Base-by-base conservation (phyloP, 108 stramenopile species). In the Skeletonema grethae region DNA sequence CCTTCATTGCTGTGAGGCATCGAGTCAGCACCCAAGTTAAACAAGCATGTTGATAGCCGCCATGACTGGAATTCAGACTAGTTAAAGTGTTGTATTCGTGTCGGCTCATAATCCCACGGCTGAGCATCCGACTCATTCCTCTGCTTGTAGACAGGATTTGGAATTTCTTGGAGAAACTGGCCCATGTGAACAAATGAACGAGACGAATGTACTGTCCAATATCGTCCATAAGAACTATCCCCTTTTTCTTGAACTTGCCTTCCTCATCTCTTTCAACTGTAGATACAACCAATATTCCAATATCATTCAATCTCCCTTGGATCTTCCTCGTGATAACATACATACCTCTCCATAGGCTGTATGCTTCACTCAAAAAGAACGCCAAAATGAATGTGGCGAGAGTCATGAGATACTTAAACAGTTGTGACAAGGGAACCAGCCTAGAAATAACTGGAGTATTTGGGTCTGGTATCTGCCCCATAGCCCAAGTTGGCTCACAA, bases 301-400 rank as follows among this genome's bases (percentile, higher is more conserved):
- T 65, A 48, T 85, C 84, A 35, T 79, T 73, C 63, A 82, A 67
- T 11, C 72, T 57, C 9, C 76, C 81, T 55, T 85, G 84, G 5
- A 85, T 72, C 16, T 29, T 22, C n/a, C 84, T 38, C 22, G 67
- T 63, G 2, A 53, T 43, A 8, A 18, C 35, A 63, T 86, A 79
- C 22, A 78, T 48, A 16, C 59, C 35, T 36, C 70, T 63, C 87
- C 87, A 88, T 20, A 84, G 60, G 10, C 18, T 29, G 48, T 77
- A 84, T 20, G 83, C 81, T 55, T 86, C 70, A 29, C 46, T 61
- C 24, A 88, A 64, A 62, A 85, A 88, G 60, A 86, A 82, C 2
- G 76, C 63, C 50, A 88, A 53, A n/a, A 86, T 50, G 61, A 88
- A 75, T n/a, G 87, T 88, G 5, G 84, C 73, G 29, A 86, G 61